Evolutionary conservation across 257 asterid genomes (phyloP), one percentile per base, ranked within the genome.

Genomic region (Nicotiana obtusifolia): DNA sequence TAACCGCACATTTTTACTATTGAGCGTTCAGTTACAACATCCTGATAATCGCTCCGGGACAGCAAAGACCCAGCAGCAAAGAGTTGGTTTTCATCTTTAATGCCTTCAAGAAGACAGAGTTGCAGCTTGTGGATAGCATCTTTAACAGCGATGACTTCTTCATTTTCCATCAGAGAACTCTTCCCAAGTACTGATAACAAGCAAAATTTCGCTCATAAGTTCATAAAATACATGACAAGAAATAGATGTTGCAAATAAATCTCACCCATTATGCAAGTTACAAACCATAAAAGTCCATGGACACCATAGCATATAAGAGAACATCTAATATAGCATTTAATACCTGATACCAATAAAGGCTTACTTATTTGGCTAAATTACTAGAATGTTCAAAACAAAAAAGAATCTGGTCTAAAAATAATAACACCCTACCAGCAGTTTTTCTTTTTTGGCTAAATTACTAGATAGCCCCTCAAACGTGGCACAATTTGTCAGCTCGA

Each of bases 91-190:
- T 90, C 98, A 57, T 88, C 87, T 59, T 87, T 83, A 76, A 92
- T 93, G 85, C 99, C 99, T 35, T 91, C 99, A 8, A 96, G 94
- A 76, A 96, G 97, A 84, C 57, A 86, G 37, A 89, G 85, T 64
- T 96, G 99, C 84, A 96, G 89, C 92, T 87, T 90, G 83, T 87
- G 88, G 82, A 96, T 89, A n/a, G 91, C 98, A 83, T 91, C 99
- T 83, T 88, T 90, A 64, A 94, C 92, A 3, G 89, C 15, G 64
- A 81, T 61, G 20, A 80, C 77, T 62, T 85, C 89, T 22, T 83
- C 88, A 81, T 87, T 88, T 56, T 81, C 83, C 98, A 91, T 94
- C 82, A 15, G 69, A 19, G 65, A 62, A 87, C 41, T 52, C 66
- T 59, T 47, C 52, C 71, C 14, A 73, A 47, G 61, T 47, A 13